Evolutionary conservation across 2,329 filamentous ascomycete genomes (phyloP).

Genomic region (Neopestalotiopsis rosae): DNA sequence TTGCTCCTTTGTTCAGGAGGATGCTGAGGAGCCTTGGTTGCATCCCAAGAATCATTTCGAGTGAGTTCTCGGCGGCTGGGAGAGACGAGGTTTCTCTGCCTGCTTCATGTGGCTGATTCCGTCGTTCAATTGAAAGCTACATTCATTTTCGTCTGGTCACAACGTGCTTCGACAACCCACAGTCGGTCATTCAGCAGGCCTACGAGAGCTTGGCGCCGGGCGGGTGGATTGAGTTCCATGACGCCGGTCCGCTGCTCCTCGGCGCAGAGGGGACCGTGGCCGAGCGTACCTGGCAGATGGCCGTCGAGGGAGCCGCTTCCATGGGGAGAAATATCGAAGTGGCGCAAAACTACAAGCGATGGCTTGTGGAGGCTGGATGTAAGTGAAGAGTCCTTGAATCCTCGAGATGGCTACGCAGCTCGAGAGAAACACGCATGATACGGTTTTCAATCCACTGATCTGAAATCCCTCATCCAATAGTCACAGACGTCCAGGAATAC

Average conservation of each 20-base stretch:
- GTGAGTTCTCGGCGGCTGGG: not conserved
- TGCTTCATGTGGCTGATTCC: not conserved
- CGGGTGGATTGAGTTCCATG: constrained; percentile 13
- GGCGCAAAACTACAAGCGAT: constrained; percentile 3
- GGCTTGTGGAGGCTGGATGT: constrained; percentile 8
- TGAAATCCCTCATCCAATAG: not conserved
- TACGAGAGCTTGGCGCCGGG: constrained; percentile 7
- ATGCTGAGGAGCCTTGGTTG: constrained; percentile 14
- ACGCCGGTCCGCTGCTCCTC: not conserved
- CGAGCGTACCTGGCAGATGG: not conserved
- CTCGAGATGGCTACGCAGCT: no score
- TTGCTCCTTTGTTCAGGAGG: constrained; percentile 5
- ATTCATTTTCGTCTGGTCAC: constrained; percentile 8
- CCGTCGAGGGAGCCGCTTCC: not conserved
- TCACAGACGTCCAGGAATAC: constrained; percentile 4
- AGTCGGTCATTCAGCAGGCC: not conserved
- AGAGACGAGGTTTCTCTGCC: not conserved
- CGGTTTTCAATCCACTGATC: no score
- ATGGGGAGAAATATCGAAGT: not conserved
- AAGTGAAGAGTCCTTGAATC: not conserved
- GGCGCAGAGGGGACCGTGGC: constrained; percentile 3
- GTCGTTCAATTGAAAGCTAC: not conserved
- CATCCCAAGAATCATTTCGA: not conserved
- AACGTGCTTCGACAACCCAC: not conserved
- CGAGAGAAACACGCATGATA: no score